Base-by-base conservation (phyloP, 2,329 filamentous ascomycete species). In the Diaporthe capsici region DNA sequence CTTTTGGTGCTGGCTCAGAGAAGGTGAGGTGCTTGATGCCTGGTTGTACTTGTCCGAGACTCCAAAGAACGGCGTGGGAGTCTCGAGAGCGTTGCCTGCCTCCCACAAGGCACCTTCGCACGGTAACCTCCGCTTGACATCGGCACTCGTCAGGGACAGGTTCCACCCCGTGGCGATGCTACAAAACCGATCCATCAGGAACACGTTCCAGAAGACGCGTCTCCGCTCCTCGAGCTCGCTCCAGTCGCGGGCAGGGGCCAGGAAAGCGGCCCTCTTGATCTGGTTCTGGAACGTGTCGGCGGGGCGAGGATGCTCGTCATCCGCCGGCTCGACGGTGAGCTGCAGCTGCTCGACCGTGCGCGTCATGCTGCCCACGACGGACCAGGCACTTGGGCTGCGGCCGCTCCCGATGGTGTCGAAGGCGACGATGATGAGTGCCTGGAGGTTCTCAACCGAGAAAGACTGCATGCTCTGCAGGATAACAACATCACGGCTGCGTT, bases 181-280 rank as follows among this genome's bases (percentile, higher is more conserved):
- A 78, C 82, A 84, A 81, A 87, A 87, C 9, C 84, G 79, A 51
- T 86, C 84, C 75, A 86, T 79, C 3, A 83, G 78, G 75, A 86
- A 86, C 4, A 85, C 81, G 17, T 82, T 84, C 85, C 85, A 86
- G 72, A 86, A 86, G 3, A 86, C 82, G 0, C 85, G 78, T 2
- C 85, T 79, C 8, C 84, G 77, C 74, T 85, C 84, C 76, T 86
- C 85, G 2, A 80, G 78, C 73, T 86, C 84, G 1, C 78, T 78
- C 85, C 85, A 86, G 31, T 76, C 80, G 3, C 79, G 77, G 2
- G 79, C 80, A 0, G 80, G 77, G 53, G 77, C 63, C 0, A 87
- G 79, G 47, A 86, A 87, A 0, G 79, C 78, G 78, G 84, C 84
- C 10, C 83, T 78, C 42, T 80, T 82, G 17, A 85, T 85, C 2